Conservation (phyloP, 352 stramenopile genomes). For the Phytophthora sojae region DNA sequence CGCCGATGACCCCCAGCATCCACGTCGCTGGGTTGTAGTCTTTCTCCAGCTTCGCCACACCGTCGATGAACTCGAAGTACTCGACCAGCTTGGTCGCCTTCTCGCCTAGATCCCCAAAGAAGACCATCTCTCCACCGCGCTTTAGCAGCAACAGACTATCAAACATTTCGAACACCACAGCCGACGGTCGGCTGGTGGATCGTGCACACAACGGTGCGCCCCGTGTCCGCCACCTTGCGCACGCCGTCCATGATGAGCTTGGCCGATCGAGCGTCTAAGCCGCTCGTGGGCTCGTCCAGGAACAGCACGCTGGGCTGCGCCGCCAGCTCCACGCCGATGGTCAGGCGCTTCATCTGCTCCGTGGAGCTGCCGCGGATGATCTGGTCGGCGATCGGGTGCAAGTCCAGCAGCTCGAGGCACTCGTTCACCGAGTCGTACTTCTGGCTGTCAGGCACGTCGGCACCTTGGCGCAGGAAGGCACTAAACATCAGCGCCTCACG, state of each 20-base stretch:
- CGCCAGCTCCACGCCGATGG: conserved; percentile 71
- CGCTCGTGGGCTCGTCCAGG: conserved; percentile 75
- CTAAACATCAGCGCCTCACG: conserved; percentile 90
- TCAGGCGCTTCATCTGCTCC: conserved; percentile 58
- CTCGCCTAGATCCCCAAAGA: conserved; percentile 59
- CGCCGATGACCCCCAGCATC: conserved; percentile 79
- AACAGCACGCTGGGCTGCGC: conserved; percentile 85
- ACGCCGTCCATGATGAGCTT: conserved; percentile 86
- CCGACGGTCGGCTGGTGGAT: conserved; percentile 94
- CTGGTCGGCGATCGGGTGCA: conserved; percentile 38
- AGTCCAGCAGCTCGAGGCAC: conserved; percentile 38
- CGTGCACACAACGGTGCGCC: conserved; percentile 87
- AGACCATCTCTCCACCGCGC: conserved; percentile 56
- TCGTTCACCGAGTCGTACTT: conserved; percentile 45
- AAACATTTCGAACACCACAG: conserved; percentile 56
- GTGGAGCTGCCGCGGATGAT: conserved; percentile 46
- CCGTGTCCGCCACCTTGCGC: conserved; percentile 82
- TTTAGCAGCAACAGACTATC: conserved; percentile 80
- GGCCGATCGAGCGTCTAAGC: conserved; percentile 82
- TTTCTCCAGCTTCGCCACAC: conserved; percentile 41
- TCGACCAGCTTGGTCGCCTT: conserved; percentile 42
- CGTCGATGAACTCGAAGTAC: conserved; percentile 70
- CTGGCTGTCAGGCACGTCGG: conserved; percentile 28
- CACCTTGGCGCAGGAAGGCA: conserved; percentile 67
- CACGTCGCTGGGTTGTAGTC: conserved; percentile 88